A percentile compares a stretch with the other conserved stretches of the same genome.
Evolutionary conservation across 176 grass and related monocot genomes (phyloP).

Genomic region (Carex parvula): DNA sequence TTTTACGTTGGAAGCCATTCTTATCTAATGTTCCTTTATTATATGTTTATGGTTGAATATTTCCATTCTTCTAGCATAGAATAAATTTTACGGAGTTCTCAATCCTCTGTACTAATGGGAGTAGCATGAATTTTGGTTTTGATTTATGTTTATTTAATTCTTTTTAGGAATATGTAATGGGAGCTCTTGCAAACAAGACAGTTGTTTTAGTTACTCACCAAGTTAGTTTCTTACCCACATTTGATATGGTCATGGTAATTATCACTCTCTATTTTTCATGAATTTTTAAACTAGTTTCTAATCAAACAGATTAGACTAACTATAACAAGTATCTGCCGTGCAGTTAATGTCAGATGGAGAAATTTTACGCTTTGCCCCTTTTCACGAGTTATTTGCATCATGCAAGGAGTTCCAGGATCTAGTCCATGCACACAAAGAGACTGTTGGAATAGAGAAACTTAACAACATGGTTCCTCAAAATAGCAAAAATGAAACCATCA

Average conservation of each 20-base stretch:
- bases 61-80: background rate
- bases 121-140: background rate
- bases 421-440: conserved; percentile 76
- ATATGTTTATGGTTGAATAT: background rate
- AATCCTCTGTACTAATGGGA: background rate
- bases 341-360: conserved; percentile 89
- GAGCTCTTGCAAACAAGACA: conserved; percentile 68
- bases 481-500: conserved; percentile 25
- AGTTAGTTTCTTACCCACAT: conserved; percentile 79
- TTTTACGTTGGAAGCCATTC: background rate
- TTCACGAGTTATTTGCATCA: conserved; percentile 45
- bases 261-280: background rate
- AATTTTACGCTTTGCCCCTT: conserved; percentile 54
- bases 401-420: conserved; percentile 79
- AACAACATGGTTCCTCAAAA: conserved; percentile 21
- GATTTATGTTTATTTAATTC: background rate
- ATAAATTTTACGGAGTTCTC: background rate
- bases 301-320: background rate
- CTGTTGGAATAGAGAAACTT: conserved; percentile 37
- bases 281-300: conserved; percentile 1
- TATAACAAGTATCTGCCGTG: background rate
- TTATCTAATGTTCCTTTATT: background rate
- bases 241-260: conserved; percentile 68
- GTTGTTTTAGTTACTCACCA: conserved; percentile 86
- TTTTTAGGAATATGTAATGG: conserved; percentile 80